A percentile compares a stretch with the other conserved stretches of the same genome.
phyloP scores from a whole-genome alignment of 169 alveolate species.

The Besnoitia besnoiti region DNA sequence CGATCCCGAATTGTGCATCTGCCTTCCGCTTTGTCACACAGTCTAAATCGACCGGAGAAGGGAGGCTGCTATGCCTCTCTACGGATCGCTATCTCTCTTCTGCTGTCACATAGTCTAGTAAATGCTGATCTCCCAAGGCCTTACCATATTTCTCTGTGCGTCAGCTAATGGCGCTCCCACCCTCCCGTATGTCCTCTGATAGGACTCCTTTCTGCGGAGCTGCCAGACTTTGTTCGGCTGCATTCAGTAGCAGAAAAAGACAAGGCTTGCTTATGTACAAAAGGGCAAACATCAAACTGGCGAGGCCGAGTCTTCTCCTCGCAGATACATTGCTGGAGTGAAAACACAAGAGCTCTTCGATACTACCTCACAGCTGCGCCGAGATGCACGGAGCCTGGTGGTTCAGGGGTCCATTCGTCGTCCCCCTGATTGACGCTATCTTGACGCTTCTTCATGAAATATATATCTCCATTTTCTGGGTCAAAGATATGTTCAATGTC shows the following conservation, averaged over 20 bases:
- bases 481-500: neutral
- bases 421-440: slow-evolving; percentile 4
- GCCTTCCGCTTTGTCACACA: no score
- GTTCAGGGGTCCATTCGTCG: slow-evolving; percentile 37
- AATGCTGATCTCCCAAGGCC: no score
- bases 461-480: neutral
- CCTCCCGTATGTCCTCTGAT: neutral
- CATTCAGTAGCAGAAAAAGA: neutral
- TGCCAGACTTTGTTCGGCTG: neutral
- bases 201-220: neutral
- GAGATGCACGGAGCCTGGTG: slow-evolving; percentile 35
- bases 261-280: neutral
- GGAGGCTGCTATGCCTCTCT: no score
- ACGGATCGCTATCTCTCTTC: no score
- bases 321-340: neutral
- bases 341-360: no score
- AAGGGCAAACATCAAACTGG: neutral
- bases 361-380: slow-evolving; percentile 23
- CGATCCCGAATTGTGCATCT: no score
- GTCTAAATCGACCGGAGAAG: no score
- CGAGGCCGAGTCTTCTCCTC: no score
- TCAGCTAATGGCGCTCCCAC: no score
- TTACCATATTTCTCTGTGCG: no score
- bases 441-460: neutral
- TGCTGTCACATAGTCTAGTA: no score